These are phyloP conservation scores for Rhizophora apiculata DNA, from an alignment of 345 rosid genomes.

Conservation along the genomic window DNA sequence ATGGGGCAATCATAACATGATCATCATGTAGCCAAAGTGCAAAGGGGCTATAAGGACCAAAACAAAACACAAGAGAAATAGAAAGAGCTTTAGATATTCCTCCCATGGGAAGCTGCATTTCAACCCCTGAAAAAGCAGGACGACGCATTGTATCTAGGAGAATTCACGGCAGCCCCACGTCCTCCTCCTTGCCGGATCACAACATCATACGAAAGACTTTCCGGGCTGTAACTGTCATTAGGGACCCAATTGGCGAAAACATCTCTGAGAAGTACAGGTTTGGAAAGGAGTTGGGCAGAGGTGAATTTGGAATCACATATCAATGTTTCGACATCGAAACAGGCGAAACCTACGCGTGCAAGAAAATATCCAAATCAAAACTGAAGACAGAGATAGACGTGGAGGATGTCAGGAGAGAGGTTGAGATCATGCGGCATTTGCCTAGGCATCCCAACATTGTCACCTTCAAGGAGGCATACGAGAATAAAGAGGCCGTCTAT, in stretches of 20 bases:
- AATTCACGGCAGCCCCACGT: background rate
- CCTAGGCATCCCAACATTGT: conserved; percentile 10
- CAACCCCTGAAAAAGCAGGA: background rate
- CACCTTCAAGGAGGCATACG: conserved; percentile 9
- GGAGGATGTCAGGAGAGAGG: conserved; percentile 7
- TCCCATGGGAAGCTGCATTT: conserved; percentile 4
- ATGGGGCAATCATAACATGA: background rate
- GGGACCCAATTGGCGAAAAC: background rate
- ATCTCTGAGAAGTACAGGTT: conserved; percentile 2
- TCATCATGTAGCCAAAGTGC: background rate
- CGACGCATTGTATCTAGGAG: background rate
- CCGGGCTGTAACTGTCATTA: background rate
- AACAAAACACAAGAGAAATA: background rate
- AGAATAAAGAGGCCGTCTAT: conserved; percentile 12
- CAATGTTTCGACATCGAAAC: background rate
- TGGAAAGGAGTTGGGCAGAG: conserved; percentile 10
- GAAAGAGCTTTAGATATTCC: background rate
- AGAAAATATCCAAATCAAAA: conserved; percentile 5
- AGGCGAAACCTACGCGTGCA: conserved; percentile 7
- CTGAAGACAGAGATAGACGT: conserved; percentile 10
- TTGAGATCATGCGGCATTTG: conserved; percentile 7
- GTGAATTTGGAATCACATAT: conserved; percentile 7
- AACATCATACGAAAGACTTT: background rate
- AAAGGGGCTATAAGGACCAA: background rate
- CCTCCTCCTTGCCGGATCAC: background rate